Percentiles rank a stretch among this genome's conserved stretches.
phyloP scores from a whole-genome alignment of 371 early-diverging fungal species.

The Mortierella sp. region DNA sequence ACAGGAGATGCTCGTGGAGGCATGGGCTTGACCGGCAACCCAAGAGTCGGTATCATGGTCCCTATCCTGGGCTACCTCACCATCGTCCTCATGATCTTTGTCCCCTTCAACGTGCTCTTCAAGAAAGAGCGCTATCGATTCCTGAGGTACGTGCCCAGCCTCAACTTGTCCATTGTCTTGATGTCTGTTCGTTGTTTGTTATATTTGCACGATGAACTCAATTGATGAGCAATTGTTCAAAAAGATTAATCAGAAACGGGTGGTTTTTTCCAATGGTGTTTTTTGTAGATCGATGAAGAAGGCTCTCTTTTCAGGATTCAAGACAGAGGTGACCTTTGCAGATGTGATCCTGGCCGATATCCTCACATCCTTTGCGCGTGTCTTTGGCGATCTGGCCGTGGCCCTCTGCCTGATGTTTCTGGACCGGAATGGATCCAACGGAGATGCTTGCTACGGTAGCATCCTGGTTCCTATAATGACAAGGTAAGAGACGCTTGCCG shows the following conservation, averaged over 20 bases:
- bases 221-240: not conserved
- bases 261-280: not conserved
- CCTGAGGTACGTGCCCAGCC: slow-evolving; percentile 62
- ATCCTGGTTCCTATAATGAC: slow-evolving; percentile 70
- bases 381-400: slow-evolving; percentile 85
- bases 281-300: slow-evolving; percentile 49
- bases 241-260: not conserved
- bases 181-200: not conserved
- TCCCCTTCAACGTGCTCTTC: slow-evolving; percentile 69
- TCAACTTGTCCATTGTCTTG: not conserved
- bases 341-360: slow-evolving; percentile 95
- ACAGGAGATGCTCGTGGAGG: slow-evolving; percentile 34
- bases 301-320: slow-evolving; percentile 63
- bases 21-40: slow-evolving; percentile 33
- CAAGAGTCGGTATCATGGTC: slow-evolving; percentile 56
- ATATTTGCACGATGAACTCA: not conserved
- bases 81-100: slow-evolving; percentile 62
- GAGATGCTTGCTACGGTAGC: slow-evolving; percentile 65
- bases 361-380: slow-evolving; percentile 90
- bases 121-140: slow-evolving; percentile 74
- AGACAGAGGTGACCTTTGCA: slow-evolving; percentile 76
- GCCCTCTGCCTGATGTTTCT: slow-evolving; percentile 66
- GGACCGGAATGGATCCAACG: slow-evolving; percentile 52
- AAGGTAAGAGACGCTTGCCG: slow-evolving; percentile 56
- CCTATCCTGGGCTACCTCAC: slow-evolving; percentile 69